These are phyloP conservation scores for Silene vulgaris DNA, from an alignment of 179 eudicot genomes.

Conservation along the genomic window DNA sequence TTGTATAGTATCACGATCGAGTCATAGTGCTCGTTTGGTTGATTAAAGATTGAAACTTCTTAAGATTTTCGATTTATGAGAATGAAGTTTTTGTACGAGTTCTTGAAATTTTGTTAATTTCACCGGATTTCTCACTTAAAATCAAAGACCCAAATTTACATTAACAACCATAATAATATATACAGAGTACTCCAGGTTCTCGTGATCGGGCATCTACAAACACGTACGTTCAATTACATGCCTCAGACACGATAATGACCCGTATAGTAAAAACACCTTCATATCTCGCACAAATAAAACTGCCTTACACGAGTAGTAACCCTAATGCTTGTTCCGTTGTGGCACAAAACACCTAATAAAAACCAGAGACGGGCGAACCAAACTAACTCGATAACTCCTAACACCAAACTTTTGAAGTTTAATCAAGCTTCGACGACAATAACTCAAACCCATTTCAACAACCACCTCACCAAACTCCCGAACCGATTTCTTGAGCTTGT, in stretches of 20 bases:
- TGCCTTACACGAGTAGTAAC: not conserved
- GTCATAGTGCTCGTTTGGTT: not conserved
- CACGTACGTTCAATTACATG: no score
- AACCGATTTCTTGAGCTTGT: constrained; percentile 20
- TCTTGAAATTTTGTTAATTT: no score
- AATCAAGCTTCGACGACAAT: constrained; percentile 20
- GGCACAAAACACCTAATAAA: constrained; percentile 27
- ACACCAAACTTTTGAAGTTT: constrained; percentile 10
- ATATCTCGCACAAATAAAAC: no score
- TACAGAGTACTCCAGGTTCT: no score
- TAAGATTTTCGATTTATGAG: not conserved
- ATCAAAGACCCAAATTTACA: no score
- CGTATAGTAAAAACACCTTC: no score
- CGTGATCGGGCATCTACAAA: no score
- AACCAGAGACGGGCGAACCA: constrained; percentile 21
- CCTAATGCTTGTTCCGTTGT: constrained; percentile 1
- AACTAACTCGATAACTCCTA: constrained; percentile 11
- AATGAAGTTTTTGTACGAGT: no score
- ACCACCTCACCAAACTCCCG: constrained; percentile 14
- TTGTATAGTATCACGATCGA: not conserved
- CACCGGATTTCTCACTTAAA: no score
- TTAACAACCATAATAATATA: no score
- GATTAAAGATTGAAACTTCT: not conserved
- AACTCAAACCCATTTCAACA: constrained; percentile 16
- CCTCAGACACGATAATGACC: no score